Conservation (phyloP, 1,139 yeast species). For the Saccharomyces pastorianus region DNA sequence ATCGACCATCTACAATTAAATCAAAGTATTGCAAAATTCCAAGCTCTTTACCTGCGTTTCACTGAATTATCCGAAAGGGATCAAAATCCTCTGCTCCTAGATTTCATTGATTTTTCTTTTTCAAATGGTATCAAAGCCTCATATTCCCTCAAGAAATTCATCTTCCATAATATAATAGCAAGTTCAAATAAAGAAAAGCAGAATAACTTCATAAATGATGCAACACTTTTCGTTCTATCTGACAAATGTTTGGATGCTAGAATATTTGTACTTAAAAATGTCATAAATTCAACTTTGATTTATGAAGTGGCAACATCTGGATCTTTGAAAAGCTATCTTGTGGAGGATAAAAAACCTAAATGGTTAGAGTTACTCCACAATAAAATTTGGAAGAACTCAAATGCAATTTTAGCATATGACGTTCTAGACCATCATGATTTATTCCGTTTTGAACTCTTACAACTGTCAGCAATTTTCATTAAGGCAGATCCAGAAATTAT, state of each 20-base stretch:
- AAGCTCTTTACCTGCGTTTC: conserved; percentile 44
- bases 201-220: conserved; percentile 44
- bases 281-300: conserved; percentile 60
- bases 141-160: conserved; percentile 45
- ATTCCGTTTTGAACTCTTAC: conserved; percentile 70
- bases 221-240: conserved; percentile 44
- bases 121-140: conserved; percentile 31
- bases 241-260: conserved; percentile 45
- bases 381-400: conserved; percentile 65
- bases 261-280: conserved; percentile 52
- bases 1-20: conserved; percentile 58
- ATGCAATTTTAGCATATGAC: conserved; percentile 42
- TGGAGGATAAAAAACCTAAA: conserved; percentile 33
- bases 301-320: conserved; percentile 51
- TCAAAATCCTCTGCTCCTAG: conserved; percentile 36
- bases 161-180: conserved; percentile 50
- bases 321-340: conserved; percentile 43
- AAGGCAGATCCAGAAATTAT: conserved; percentile 58
- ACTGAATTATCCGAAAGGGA: conserved; percentile 36
- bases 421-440: conserved; percentile 67
- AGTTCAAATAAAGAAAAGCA: conserved; percentile 42
- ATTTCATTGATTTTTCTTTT: conserved; percentile 34
- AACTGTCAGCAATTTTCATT: conserved; percentile 69
- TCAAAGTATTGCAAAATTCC: conserved; percentile 60
- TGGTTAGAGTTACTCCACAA: conserved; percentile 62